Base-by-base conservation (phyloP, 2,329 filamentous ascomycete genomes). In the Didymella exigua region DNA sequence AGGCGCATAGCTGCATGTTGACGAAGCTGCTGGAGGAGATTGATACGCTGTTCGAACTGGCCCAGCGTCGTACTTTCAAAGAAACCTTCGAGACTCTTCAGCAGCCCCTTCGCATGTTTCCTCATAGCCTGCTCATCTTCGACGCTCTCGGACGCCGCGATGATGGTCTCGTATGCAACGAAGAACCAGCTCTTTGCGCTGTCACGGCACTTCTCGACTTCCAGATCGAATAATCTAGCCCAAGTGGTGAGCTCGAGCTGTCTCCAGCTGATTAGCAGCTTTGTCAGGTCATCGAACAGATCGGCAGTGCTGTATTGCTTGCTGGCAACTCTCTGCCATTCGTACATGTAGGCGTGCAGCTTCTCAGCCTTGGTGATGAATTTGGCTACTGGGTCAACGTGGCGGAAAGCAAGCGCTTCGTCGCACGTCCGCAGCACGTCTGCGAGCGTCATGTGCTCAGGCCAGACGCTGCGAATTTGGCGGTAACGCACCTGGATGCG, bases 181-280 rank as follows among this genome's bases (percentile, higher is more conserved):
- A 97, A 99, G 88, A 93, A 99, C 95, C 95, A 99, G 14, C 89
- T 88, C 65, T 87, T 88, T 2, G 93, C 92, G 68, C 91, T 88
- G 43, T 90, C 84, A 19, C 87, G 81, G 65, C 88, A 92, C 66
- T 89, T 91, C 48, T 85, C 82, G 31, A 86, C 82, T 74, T 99
- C 95, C 72, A 90, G 86, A 63, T 96, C 91, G 56, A 99, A 89
- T 3, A 99, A 76, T 36, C 88, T 89, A 30, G 90, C 87, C 95
- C 95, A 99, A 0, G 93, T 97, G 0, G 90, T 89, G 23, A 99
- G 81, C 70, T 99, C 95, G 27, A 99, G 81, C 55, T 93, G 88
- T 58, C 95, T 85, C 96, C 96, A 99, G 69, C 84, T 85, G 50
- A 98, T 88, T 46, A 97, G 88, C 23, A 91, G 84, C 44, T 86